Evolutionary conservation across 179 eudicot species (phyloP).

Genomic region (Sideroxylon spinosum): DNA sequence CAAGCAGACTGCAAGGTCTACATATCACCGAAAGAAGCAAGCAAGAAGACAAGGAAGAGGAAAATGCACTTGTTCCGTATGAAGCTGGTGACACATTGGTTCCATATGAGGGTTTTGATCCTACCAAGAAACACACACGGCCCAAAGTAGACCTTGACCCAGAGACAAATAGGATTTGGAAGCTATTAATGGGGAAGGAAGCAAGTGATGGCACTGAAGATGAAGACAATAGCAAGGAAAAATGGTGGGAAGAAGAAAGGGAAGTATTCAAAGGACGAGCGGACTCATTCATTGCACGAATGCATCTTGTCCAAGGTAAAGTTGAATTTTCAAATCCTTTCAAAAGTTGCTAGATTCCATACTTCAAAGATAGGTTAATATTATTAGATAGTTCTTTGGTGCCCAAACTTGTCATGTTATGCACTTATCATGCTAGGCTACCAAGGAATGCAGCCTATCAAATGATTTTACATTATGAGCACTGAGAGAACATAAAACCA

Average conservation of each 20-base stretch:
- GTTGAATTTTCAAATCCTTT: neutral
- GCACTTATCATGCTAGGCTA: too few relatives aligned
- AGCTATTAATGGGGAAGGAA: conserved; percentile 68
- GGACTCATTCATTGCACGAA: conserved; percentile 92
- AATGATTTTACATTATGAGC: too few relatives aligned
- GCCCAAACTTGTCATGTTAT: too few relatives aligned
- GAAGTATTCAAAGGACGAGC: conserved; percentile 74
- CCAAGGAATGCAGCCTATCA: too few relatives aligned
- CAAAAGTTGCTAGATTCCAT: neutral
- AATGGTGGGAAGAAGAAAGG: conserved; percentile 92
- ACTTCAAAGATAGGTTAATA: too few relatives aligned
- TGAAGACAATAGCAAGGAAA: conserved; percentile 43
- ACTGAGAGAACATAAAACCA: neutral
- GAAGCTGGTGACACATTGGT: conserved; percentile 51
- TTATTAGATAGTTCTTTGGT: too few relatives aligned
- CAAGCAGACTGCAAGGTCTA: conserved; percentile 29
- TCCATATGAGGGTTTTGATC: conserved; percentile 46
- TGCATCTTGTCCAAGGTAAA: conserved; percentile 95
- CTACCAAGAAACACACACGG: conserved; percentile 46
- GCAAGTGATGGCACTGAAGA: conserved; percentile 57
- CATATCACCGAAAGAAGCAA: conserved; percentile 20
- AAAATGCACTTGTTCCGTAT: conserved; percentile 59
- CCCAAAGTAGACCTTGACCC: conserved; percentile 89
- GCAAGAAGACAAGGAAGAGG: conserved; percentile 13
- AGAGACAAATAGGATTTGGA: conserved; percentile 79